phyloP scores from a whole-genome alignment of 2,329 filamentous ascomycete genomes.

The Phoma sp. region DNA sequence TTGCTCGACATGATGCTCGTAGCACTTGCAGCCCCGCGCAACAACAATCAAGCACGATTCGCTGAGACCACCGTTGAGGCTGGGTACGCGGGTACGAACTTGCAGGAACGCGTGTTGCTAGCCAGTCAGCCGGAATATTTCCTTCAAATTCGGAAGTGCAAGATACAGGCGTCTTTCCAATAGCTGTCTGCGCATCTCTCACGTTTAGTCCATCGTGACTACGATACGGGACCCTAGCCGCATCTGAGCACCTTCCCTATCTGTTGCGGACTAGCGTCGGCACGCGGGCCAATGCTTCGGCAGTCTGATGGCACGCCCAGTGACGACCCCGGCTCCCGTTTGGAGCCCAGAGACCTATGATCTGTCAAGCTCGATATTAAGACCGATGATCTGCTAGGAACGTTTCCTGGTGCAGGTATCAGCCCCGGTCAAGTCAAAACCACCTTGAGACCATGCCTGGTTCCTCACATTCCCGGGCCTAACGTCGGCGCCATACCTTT shows the following conservation, averaged over 20 bases:
- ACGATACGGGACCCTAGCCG: background rate
- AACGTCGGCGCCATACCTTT: background rate
- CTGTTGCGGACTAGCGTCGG: conserved; percentile 20
- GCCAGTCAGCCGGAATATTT: background rate
- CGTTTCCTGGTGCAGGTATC: conserved; percentile 7
- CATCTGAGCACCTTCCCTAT: conserved; percentile 29
- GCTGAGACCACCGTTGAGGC: background rate
- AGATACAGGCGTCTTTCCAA: conserved; percentile 1
- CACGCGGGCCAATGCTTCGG: conserved; percentile 20
- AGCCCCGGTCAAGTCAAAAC: background rate
- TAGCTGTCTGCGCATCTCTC: background rate
- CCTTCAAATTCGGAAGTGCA: background rate
- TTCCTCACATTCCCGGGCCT: background rate
- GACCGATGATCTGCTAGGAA: conserved; percentile 1
- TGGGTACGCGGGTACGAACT: background rate
- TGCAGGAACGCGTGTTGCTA: conserved; percentile 5
- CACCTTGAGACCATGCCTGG: background rate
- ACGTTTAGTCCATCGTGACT: background rate
- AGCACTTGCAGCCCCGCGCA: background rate
- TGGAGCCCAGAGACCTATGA: background rate
- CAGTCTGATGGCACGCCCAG: conserved; percentile 14
- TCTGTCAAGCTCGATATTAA: conserved; percentile 10
- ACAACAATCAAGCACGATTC: background rate
- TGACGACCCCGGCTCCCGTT: conserved; percentile 1
- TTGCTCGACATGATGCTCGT: background rate